Conservation (phyloP, 192 early-diverging fungal genomes). For the Pilobolus umbonatus region DNA sequence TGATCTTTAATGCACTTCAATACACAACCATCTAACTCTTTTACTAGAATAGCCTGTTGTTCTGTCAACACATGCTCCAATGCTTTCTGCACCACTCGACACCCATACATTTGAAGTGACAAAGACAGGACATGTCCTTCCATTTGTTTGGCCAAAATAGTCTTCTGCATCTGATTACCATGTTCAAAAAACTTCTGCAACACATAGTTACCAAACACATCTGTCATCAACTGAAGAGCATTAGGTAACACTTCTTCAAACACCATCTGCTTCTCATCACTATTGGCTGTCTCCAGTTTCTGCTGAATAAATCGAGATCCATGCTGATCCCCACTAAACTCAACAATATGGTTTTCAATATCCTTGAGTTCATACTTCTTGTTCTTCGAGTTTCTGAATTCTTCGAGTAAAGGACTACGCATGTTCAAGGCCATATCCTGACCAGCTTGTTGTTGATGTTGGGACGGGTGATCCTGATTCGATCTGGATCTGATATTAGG, state of each 20-base stretch:
- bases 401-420: constrained; percentile 87
- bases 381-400: constrained; percentile 97
- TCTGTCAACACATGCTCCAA: constrained; percentile 89
- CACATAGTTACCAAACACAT: constrained; percentile 99
- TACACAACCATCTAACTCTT: constrained; percentile 92
- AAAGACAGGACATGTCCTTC: constrained; percentile 92
- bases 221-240: constrained; percentile 92
- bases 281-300: constrained; percentile 90
- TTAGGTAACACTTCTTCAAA: constrained; percentile 96
- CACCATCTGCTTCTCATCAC: constrained; percentile 94
- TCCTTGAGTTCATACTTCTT: constrained; percentile 95
- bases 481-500: too few species aligned
- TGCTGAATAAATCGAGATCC: constrained; percentile 99
- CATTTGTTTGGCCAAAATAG: constrained; percentile 90
- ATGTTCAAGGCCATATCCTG: constrained; percentile 55
- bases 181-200: constrained; percentile 99
- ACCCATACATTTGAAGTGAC: constrained; percentile 99
- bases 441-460: constrained; percentile 17
- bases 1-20: constrained; percentile 99
- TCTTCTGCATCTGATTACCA: constrained; percentile 89
- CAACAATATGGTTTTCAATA: constrained; percentile 89
- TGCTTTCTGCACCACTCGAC: constrained; percentile 98
- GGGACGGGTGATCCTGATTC: too few species aligned
- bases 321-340: constrained; percentile 98
- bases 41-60: constrained; percentile 86